A percentile compares a stretch with the other conserved stretches of the same genome.
phyloP scores from a whole-genome alignment of 352 stramenopile genomes.

The Globisporangium carolinianum region DNA sequence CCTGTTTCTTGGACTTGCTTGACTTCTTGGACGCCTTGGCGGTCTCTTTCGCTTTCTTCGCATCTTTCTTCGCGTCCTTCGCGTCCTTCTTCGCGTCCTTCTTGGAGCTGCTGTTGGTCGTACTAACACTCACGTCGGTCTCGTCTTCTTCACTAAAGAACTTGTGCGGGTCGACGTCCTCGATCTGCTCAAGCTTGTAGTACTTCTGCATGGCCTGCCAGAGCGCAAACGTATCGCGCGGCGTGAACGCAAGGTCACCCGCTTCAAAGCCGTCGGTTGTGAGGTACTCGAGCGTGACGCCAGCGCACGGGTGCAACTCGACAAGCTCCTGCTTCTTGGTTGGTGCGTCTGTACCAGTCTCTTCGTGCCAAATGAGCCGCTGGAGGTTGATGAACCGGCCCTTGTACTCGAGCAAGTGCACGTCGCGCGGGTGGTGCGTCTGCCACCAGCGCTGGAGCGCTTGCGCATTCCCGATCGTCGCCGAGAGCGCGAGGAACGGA shows the following conservation, averaged over 20 bases:
- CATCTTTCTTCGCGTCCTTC: conserved; percentile 34
- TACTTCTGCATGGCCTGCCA: conserved; percentile 88
- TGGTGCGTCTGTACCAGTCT: conserved; percentile 27
- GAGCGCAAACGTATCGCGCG: conserved; percentile 93
- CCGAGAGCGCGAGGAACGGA: conserved; percentile 96
- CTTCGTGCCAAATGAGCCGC: conserved; percentile 91
- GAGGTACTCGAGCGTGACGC: conserved; percentile 81
- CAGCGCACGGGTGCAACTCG: conserved; percentile 72
- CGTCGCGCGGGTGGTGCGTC: conserved; percentile 74
- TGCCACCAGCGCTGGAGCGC: conserved; percentile 95
- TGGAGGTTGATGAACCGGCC: conserved; percentile 98
- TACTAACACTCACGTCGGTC: conserved; percentile 11
- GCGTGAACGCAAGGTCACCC: conserved; percentile 92
- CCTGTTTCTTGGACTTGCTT: conserved; percentile 64
- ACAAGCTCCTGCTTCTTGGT: conserved; percentile 67
- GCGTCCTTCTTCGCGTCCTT: conserved; percentile 23
- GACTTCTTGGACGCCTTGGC: conserved; percentile 14
- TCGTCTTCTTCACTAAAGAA: conserved; percentile 86
- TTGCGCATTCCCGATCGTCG: conserved; percentile 96
- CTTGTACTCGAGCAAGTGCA: conserved; percentile 94
- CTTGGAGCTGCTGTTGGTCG: conserved; percentile 9
- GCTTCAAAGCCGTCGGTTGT: conserved; percentile 76
- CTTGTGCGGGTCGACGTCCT: conserved; percentile 91
- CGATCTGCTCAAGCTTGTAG: conserved; percentile 70
- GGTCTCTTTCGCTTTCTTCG: conserved; percentile 20